A percentile compares a stretch with the other conserved stretches of the same genome.
phyloP scores from a whole-genome alignment of 2,329 filamentous ascomycete species.

The Lecanicillium sp. region DNA sequence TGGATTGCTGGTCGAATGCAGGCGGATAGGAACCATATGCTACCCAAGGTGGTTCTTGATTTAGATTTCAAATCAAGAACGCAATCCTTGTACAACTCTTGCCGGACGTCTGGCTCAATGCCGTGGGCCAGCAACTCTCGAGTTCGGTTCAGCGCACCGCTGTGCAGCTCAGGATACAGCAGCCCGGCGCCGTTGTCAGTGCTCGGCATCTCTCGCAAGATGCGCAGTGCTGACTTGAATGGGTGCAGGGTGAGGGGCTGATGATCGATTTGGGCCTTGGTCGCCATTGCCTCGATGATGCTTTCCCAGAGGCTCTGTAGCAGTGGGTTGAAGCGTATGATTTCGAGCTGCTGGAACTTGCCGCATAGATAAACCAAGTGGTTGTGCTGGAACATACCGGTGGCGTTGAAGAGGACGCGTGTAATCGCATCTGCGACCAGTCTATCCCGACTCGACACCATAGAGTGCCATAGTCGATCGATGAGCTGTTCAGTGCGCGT shows the following conservation, averaged over 20 bases:
- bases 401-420: slow-evolving; percentile 51
- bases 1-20: slow-evolving; percentile 40
- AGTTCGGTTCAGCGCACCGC: slow-evolving; percentile 57
- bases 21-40: slow-evolving; percentile 57
- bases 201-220: slow-evolving; percentile 66
- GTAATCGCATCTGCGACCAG: slow-evolving; percentile 77
- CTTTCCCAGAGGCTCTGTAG: slow-evolving; percentile 58
- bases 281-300: slow-evolving; percentile 45
- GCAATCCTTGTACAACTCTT: slow-evolving; percentile 59
- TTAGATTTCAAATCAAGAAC: slow-evolving; percentile 60
- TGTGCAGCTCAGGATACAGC: slow-evolving; percentile 56
- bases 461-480: slow-evolving; percentile 77
- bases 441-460: slow-evolving; percentile 75
- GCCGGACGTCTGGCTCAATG: slow-evolving; percentile 48
- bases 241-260: slow-evolving; percentile 34
- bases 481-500: slow-evolving; percentile 67
- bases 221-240: slow-evolving; percentile 52
- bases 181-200: slow-evolving; percentile 47
- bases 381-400: slow-evolving; percentile 41
- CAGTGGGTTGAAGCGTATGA: slow-evolving; percentile 54
- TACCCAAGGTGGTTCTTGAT: slow-evolving; percentile 62
- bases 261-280: slow-evolving; percentile 36
- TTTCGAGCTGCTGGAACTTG: slow-evolving; percentile 61
- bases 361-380: slow-evolving; percentile 60
- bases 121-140: slow-evolving; percentile 53